Evolutionary conservation across 768 basidiomycete species (phyloP).

Genomic region (Paxillus rubicundulus): DNA sequence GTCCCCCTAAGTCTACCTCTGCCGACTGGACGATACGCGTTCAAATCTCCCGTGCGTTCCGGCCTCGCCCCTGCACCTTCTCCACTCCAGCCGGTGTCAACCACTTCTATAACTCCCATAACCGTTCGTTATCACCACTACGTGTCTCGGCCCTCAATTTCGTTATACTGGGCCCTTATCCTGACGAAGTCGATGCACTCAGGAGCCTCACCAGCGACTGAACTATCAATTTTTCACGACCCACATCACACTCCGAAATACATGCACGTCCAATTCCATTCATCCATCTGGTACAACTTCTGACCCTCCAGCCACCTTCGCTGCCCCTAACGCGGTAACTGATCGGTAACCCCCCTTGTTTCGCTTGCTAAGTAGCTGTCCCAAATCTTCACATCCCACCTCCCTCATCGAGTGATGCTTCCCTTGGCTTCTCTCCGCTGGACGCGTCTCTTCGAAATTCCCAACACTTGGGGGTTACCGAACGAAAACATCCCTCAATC

Average conservation of each 20-base stretch:
- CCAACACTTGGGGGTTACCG: too few species aligned
- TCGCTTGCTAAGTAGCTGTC: too few species aligned
- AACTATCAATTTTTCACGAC: not conserved
- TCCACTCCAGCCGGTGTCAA: conserved; percentile 20
- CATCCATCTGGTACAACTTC: conserved; percentile 1
- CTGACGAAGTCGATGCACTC: conserved; percentile 7
- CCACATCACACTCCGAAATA: not conserved
- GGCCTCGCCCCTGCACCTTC: conserved; percentile 11
- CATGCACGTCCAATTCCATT: not conserved
- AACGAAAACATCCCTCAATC: not conserved
- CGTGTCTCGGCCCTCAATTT: conserved; percentile 5
- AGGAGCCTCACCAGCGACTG: conserved; percentile 1
- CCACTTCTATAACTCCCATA: conserved; percentile 14
- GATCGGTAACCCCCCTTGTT: too few species aligned
- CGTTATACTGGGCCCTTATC: conserved; percentile 8
- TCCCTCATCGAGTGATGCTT: not conserved
- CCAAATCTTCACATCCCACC: not conserved
- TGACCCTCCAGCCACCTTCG: not conserved
- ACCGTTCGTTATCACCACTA: conserved; percentile 18
- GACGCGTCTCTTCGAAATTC: not conserved
- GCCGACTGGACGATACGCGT: conserved; percentile 9
- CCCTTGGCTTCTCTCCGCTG: not conserved
- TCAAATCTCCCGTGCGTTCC: conserved; percentile 5
- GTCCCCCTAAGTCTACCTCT: conserved; percentile 1
- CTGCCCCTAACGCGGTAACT: not conserved